phyloP scores from a whole-genome alignment of 2,329 filamentous ascomycete species.

The Paradendryphiella salina region DNA sequence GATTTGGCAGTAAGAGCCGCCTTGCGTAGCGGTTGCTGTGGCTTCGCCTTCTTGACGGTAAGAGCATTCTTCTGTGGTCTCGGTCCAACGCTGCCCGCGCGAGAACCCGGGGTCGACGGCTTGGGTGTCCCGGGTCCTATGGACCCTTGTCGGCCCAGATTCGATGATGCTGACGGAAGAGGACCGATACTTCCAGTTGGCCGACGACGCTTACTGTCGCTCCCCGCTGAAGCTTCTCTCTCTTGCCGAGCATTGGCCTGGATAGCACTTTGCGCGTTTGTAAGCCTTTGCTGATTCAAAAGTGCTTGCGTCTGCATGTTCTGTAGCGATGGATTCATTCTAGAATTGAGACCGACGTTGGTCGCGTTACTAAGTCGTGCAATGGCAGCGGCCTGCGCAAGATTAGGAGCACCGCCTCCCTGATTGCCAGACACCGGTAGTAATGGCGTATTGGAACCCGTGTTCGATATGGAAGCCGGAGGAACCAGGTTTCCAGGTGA shows the following conservation, averaged over 20 bases:
- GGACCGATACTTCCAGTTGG: constrained; percentile 58
- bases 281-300: constrained; percentile 44
- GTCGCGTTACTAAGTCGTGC: constrained; percentile 46
- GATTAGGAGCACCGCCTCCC: constrained; percentile 57
- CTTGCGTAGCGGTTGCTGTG: constrained; percentile 53
- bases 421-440: constrained; percentile 61
- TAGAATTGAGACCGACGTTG: constrained; percentile 37
- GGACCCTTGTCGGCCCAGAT: constrained; percentile 61
- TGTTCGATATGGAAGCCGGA: constrained; percentile 50
- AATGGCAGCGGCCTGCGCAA: constrained; percentile 55
- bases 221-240: constrained; percentile 59
- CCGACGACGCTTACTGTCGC: constrained; percentile 62
- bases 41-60: constrained; percentile 59
- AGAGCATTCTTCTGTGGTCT: constrained; percentile 51
- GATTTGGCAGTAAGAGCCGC: constrained; percentile 42
- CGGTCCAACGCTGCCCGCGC: constrained; percentile 64
- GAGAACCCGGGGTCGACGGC: constrained; percentile 56
- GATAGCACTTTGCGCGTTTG: constrained; percentile 39
- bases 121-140: constrained; percentile 67
- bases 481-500: constrained; percentile 56
- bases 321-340: constrained; percentile 39
- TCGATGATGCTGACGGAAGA: constrained; percentile 58
- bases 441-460: constrained; percentile 55
- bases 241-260: constrained; percentile 47
- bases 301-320: constrained; percentile 45